Evolutionary conservation across 306 rosid species (phyloP).

Genomic region (Begonia loranthoides): DNA sequence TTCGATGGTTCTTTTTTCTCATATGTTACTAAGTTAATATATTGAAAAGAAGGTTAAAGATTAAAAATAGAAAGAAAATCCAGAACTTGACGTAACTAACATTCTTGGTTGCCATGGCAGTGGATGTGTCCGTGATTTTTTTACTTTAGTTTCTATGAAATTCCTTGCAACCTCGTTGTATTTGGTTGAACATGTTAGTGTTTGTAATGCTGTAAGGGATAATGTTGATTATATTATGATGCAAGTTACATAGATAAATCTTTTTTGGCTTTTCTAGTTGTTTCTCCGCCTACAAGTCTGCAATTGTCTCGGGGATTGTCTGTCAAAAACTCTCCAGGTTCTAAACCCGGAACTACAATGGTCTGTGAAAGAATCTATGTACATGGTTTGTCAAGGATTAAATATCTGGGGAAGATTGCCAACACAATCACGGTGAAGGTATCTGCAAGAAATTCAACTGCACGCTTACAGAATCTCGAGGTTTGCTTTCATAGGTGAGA

Average conservation of each 20-base stretch:
- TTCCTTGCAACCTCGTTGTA: no score
- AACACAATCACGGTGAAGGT: slow-evolving; percentile 57
- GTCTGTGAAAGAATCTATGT: slow-evolving; percentile 57
- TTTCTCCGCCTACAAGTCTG: slow-evolving; percentile 28
- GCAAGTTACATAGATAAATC: background rate
- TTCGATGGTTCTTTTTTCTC: no score
- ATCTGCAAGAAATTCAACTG: slow-evolving; percentile 22
- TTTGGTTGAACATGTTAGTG: background rate
- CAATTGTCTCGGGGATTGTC: slow-evolving; percentile 42
- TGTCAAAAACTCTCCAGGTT: slow-evolving; percentile 50
- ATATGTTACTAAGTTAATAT: no score
- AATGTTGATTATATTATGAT: background rate
- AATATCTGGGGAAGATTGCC: slow-evolving; percentile 43
- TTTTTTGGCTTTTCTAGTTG: slow-evolving; percentile 24
- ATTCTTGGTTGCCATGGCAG: no score
- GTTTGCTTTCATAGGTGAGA: slow-evolving; percentile 86
- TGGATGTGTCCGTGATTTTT: no score
- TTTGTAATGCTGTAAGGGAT: background rate
- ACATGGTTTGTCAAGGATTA: slow-evolving; percentile 50
- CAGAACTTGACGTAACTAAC: no score
- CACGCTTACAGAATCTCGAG: slow-evolving; percentile 31
- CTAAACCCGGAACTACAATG: slow-evolving; percentile 43
- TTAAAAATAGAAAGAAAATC: no score
- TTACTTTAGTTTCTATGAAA: no score
- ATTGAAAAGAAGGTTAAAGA: no score